Percentiles rank a stretch among this genome's conserved stretches.
Evolutionary conservation across 2,329 filamentous ascomycete species (phyloP).

Genomic region (Aspergillus awamori): DNA sequence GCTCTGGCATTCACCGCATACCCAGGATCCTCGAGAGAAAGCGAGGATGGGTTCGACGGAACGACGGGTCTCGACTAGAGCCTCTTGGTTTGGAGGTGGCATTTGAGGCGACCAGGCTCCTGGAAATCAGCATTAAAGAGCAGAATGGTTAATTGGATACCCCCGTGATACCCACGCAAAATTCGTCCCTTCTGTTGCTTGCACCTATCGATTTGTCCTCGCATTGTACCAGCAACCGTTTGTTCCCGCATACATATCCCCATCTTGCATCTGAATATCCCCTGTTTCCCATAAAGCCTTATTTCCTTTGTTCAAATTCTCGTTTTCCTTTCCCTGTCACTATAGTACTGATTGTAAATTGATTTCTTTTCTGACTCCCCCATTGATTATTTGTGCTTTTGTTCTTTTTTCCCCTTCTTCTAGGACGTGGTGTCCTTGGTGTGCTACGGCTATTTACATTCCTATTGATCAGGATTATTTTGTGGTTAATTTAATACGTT

Average conservation of each 20-base stretch:
- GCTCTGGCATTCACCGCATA: constrained; percentile 11
- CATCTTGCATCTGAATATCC: constrained; percentile 37
- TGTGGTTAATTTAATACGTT: constrained; percentile 13
- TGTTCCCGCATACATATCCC: constrained; percentile 35
- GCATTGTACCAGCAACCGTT: constrained; percentile 28
- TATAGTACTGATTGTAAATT: constrained; percentile 25
- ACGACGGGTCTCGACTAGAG: constrained; percentile 16
- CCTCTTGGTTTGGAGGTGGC: constrained; percentile 19
- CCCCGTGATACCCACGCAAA: constrained; percentile 43
- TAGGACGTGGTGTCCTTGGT: neutral
- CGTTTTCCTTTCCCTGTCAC: constrained; percentile 17
- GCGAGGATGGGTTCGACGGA: constrained; percentile 12
- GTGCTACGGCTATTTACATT: neutral
- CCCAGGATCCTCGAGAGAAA: constrained; percentile 6
- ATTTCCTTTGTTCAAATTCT: constrained; percentile 28
- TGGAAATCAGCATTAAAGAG: constrained; percentile 30
- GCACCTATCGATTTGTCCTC: constrained; percentile 40
- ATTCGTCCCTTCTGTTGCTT: constrained; percentile 37
- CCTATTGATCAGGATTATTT: constrained; percentile 1
- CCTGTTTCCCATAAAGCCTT: constrained; percentile 20
- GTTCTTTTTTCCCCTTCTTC: neutral
- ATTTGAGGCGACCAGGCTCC: constrained; percentile 23
- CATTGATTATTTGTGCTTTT: neutral
- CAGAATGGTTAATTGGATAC: constrained; percentile 44
- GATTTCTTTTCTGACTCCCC: constrained; percentile 2